Evolutionary conservation across 805 yeast species (phyloP), one percentile per base, ranked within the genome.

Genomic region (Metschnikowia sp.): DNA sequence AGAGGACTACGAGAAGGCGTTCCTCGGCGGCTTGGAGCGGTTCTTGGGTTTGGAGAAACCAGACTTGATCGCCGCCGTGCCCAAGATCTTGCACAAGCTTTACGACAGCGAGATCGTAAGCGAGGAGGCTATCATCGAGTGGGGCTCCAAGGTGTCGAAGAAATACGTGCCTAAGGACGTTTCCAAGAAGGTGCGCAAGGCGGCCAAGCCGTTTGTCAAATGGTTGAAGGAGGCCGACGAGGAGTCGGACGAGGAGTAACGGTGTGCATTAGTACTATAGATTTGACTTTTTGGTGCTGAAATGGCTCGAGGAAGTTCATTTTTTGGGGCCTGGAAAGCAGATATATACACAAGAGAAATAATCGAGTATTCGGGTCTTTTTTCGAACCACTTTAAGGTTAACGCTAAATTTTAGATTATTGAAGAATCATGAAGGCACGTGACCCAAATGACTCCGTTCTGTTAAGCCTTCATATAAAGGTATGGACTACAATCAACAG

Each of bases 161-260:
- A 91, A 90, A 69, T 94, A 84, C 61, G 97, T 94, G 51, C 87
- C 95, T 52, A 94, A 92, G 74, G 96, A 89, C 40, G 77, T 83
- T 32, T 85, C 95, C 44, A 92, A 92, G 75, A 92, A 88, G 78
- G 96, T 91, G 43, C 87, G 97, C 70, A 88, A 84, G 71, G 94
- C 97, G 39, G 97, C 97, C 51, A 91, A 90, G 72, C 96, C 98
- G 30, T 94, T 94, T 72, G 74, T 94, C 54, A 83, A 86, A 56
- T 94, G 99, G 99, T 81, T 94, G 57, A 84, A 89, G 64, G 91
- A 87, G 68, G 98, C 99, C 51, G 97, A 89, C 58, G 85, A 83
- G 65, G 92, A 84, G 54, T 77, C 78, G 55, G 87, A 82, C 56
- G 85, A 81, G 40, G 88, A 83, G 55, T 81, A 76, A 30, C 7